Percentiles rank a stretch among this genome's conserved stretches.
phyloP scores from a whole-genome alignment of 2,329 filamentous ascomycete species.

The Penicillium hesseltinei region DNA sequence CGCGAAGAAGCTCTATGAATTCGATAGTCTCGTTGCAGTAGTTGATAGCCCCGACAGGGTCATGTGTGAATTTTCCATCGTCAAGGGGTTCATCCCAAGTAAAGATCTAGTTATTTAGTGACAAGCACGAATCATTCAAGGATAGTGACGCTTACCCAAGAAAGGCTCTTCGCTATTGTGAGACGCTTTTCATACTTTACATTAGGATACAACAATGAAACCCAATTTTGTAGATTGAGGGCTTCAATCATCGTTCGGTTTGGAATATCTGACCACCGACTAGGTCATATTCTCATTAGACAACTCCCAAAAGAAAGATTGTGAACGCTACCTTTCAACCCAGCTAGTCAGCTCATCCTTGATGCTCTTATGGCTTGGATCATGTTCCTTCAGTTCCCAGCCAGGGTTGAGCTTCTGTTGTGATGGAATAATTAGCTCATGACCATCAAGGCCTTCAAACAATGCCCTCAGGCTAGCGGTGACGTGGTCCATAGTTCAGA shows the following conservation, averaged over 20 bases:
- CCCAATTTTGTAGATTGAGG: neutral
- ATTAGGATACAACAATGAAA: neutral
- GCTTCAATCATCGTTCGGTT: neutral
- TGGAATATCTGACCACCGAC: neutral
- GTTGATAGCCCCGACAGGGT: neutral
- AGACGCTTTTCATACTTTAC: neutral
- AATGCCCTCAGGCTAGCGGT: neutral
- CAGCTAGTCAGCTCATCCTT: neutral
- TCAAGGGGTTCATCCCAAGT: neutral
- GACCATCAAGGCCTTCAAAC: neutral
- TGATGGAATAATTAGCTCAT: neutral
- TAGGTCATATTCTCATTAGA: neutral
- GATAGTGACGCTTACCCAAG: neutral
- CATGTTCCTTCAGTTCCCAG: neutral
- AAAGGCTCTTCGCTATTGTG: neutral
- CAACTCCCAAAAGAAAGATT: neutral
- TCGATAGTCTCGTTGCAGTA: neutral
- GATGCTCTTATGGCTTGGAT: neutral
- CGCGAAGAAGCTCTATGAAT: neutral
- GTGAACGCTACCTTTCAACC: neutral
- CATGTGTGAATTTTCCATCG: neutral
- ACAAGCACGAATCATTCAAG: neutral
- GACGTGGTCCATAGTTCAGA: neutral
- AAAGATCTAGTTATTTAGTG: neutral
- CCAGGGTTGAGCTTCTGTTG: neutral